Percentiles rank a stretch among this genome's conserved stretches.
phyloP scores from a whole-genome alignment of 1,284 basidiomycete genomes.

The Flammula alnicola region DNA sequence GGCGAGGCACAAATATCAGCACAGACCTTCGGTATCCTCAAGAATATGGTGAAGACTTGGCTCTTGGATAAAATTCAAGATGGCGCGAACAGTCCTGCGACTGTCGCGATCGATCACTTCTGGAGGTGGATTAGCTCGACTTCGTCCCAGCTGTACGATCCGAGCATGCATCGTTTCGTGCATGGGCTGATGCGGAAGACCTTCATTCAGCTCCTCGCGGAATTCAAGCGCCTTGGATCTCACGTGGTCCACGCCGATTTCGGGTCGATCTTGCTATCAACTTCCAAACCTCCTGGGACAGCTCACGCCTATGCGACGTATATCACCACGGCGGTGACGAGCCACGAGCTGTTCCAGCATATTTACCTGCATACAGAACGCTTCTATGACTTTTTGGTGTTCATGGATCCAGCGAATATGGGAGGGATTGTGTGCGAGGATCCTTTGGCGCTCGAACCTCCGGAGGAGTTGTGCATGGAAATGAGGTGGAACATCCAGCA shows the following conservation, averaged over 20 bases:
- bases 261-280: conserved; percentile 88
- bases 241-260: conserved; percentile 97
- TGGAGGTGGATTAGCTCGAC: conserved; percentile 96
- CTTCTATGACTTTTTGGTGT: conserved; percentile 94
- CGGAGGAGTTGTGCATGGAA: conserved; percentile 73
- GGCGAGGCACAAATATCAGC: conserved; percentile 95
- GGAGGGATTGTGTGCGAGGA: conserved; percentile 89
- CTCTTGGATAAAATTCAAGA: conserved; percentile 84
- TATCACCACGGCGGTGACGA: conserved; percentile 90
- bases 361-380: conserved; percentile 86
- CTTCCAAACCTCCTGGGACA: conserved; percentile 94
- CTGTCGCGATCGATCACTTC: conserved; percentile 86
- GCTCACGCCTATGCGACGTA: conserved; percentile 97
- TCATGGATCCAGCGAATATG: conserved; percentile 96
- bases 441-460: conserved; percentile 68
- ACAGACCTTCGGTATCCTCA: conserved; percentile 86
- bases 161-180: conserved; percentile 92
- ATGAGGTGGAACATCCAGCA: conserved; percentile 96
- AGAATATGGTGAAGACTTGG: conserved; percentile 91
- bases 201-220: conserved; percentile 95
- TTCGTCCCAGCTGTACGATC: conserved; percentile 89
- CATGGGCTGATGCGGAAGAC: conserved; percentile 98
- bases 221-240: conserved; percentile 95
- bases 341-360: conserved; percentile 96
- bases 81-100: conserved; percentile 65